Conservation (phyloP, 2,329 filamentous ascomycete species). For the Aschersonia sp. region DNA sequence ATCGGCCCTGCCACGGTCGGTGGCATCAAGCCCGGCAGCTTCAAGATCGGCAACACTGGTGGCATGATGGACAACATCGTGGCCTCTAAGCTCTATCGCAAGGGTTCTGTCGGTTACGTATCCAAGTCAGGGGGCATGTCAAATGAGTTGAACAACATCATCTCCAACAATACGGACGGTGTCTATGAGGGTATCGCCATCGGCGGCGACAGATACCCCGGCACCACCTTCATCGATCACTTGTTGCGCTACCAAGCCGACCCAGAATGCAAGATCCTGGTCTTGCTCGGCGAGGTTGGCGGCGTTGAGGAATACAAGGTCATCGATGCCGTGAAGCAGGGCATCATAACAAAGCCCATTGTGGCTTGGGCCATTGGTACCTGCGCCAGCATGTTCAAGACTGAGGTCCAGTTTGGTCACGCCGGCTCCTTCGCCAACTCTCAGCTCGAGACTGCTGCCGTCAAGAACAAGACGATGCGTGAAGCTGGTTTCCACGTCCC, state of each 20-base stretch:
- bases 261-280: conserved; percentile 92
- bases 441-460: conserved; percentile 88
- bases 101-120: conserved; percentile 96
- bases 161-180: conserved; percentile 90
- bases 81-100: conserved; percentile 98
- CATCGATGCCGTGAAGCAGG: conserved; percentile 92
- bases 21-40: conserved; percentile 98
- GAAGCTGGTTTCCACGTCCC: conserved; percentile 92
- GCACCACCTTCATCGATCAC: conserved; percentile 99
- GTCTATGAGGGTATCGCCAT: conserved; percentile 99
- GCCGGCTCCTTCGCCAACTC: conserved; percentile 98
- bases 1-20: conserved; percentile 96
- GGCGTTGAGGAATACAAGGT: conserved; percentile 99
- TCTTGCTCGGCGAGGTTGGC: conserved; percentile 95
- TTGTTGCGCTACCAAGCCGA: conserved; percentile 92
- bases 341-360: conserved; percentile 93
- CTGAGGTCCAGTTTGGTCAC: conserved; percentile 98
- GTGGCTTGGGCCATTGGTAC: conserved; percentile 99
- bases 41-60: conserved; percentile 99
- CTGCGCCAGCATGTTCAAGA: conserved; percentile 99
- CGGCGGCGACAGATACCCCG: conserved; percentile 96
- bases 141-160: conserved; percentile 99
- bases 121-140: conserved; percentile 99
- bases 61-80: conserved; percentile 99
- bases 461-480: conserved; percentile 95